These are phyloP conservation scores for Aspergillus fischeri DNA, from an alignment of 2,329 filamentous ascomycete species.

Conservation along the genomic window DNA sequence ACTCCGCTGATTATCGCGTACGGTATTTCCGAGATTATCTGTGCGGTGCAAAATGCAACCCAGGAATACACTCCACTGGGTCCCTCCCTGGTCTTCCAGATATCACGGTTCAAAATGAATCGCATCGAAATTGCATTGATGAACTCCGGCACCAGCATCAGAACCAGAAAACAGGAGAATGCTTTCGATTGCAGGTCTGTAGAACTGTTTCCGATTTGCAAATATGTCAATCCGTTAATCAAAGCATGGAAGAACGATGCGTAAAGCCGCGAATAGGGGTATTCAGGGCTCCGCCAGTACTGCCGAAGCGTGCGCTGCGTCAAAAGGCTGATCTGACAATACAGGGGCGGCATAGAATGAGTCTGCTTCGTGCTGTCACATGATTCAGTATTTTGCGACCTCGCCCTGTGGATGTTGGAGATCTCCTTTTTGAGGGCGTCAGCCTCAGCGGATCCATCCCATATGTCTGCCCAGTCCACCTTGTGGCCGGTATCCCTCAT, in stretches of 20 bases:
- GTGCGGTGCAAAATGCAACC: conserved; percentile 65
- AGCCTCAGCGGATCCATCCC: conserved; percentile 59
- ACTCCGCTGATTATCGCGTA: conserved; percentile 57
- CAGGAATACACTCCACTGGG: conserved; percentile 68
- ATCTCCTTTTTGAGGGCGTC: conserved; percentile 58
- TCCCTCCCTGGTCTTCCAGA: conserved; percentile 66
- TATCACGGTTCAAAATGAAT: conserved; percentile 63
- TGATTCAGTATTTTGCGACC: conserved; percentile 41
- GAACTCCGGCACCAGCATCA: conserved; percentile 62
- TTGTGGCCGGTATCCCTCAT: conserved; percentile 46
- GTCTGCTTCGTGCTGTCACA: neutral
- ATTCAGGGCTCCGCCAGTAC: conserved; percentile 69
- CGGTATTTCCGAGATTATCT: conserved; percentile 65
- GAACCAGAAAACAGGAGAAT: conserved; percentile 62
- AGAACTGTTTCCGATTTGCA: conserved; percentile 58
- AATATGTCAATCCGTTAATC: conserved; percentile 72
- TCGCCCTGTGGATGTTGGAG: conserved; percentile 48
- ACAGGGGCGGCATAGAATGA: conserved; percentile 42
- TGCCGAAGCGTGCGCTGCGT: conserved; percentile 64
- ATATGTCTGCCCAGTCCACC: conserved; percentile 66
- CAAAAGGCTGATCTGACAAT: conserved; percentile 59
- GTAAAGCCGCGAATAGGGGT: conserved; percentile 70
- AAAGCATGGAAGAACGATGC: conserved; percentile 62
- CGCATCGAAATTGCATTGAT: conserved; percentile 67
- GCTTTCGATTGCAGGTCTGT: conserved; percentile 66